Evolutionary conservation across 2,329 filamentous ascomycete genomes (phyloP).

Genomic region (Ciborinia camelliae): DNA sequence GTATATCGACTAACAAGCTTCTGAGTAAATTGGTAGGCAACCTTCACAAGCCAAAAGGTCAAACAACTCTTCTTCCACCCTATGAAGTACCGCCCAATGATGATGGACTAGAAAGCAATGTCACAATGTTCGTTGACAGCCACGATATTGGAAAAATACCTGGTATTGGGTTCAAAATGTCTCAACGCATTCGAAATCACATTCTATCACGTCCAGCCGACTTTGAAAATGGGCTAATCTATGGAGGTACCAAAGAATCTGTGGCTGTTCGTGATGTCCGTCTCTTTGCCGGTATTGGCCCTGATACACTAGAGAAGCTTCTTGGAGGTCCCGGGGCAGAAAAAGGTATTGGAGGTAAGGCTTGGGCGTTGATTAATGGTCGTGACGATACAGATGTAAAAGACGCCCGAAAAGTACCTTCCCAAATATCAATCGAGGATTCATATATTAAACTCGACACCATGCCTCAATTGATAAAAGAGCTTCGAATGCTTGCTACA

Average conservation of each 20-base stretch:
- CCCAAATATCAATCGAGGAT: conserved; percentile 93
- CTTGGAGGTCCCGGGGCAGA: conserved; percentile 68
- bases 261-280: conserved; percentile 67
- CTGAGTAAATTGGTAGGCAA: conserved; percentile 82
- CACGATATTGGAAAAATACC: conserved; percentile 79
- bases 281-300: conserved; percentile 57
- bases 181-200: conserved; percentile 62
- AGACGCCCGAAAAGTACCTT: conserved; percentile 67
- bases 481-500: conserved; percentile 64
- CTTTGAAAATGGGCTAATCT: conserved; percentile 45
- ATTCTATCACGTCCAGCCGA: conserved; percentile 47
- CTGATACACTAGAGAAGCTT: conserved; percentile 63
- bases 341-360: conserved; percentile 65
- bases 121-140: conserved; percentile 67
- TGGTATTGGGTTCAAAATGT: conserved; percentile 79
- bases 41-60: conserved; percentile 79
- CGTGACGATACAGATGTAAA: conserved; percentile 73
- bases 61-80: conserved; percentile 77
- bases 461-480: conserved; percentile 59
- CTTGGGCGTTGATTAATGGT: conserved; percentile 80
- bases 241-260: conserved; percentile 49
- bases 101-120: conserved; percentile 45
- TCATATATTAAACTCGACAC: conserved; percentile 73
- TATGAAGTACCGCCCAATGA: conserved; percentile 40
- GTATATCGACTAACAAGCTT: conserved; percentile 83